Base-by-base conservation (phyloP, 176 grass and related monocot genomes). In the Microstegium vimineum region DNA sequence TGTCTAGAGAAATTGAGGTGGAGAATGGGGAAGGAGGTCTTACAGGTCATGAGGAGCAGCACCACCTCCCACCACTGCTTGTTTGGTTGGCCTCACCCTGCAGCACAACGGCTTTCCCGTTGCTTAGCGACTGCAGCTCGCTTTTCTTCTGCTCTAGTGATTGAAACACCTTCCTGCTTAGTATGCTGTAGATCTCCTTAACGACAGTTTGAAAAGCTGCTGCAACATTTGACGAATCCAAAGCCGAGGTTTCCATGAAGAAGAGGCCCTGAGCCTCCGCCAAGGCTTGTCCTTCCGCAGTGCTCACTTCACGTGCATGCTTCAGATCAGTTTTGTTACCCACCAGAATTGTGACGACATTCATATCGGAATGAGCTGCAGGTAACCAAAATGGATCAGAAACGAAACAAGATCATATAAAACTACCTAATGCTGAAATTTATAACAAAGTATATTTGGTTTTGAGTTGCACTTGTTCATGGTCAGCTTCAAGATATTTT, bases 131-230 rank as follows among this genome's bases (percentile, higher is more conserved):
- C 54, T 90, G 65, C 23, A 80, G 23, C 80, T 96, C 90, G 45
- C 76, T 86, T 90, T 38, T 93, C 71, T 90, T 90, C 88, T 90
- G 85, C 80, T 96, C 93, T 79, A 82, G 90, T 17, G 90, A 93
- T 54, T 93, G 93, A 56, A 96, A 93, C 18, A 96, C 93, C 89
- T 96, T 96, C 87, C 93, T 82, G 74, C 93, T 96, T 66, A 96
- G 60, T 87, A 96, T 93, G 52, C 65, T 87, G 89, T 93, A 96
- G 73, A 96, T 96, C 79, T 96, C 93, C 66, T 85, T 90, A 36
- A 96, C 93, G 10, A 96, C 83, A 37, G 90, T 93, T 72, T 96
- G 84, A 69, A 96, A 96, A 30, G 90, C 93, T 69, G 86, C 83
- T 2, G 75, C 80, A 16, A 96, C 93, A 67, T 96, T 96, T 63